Base-by-base conservation (phyloP, 2,329 filamentous ascomycete genomes). In the Parascedosporium putredinis region DNA sequence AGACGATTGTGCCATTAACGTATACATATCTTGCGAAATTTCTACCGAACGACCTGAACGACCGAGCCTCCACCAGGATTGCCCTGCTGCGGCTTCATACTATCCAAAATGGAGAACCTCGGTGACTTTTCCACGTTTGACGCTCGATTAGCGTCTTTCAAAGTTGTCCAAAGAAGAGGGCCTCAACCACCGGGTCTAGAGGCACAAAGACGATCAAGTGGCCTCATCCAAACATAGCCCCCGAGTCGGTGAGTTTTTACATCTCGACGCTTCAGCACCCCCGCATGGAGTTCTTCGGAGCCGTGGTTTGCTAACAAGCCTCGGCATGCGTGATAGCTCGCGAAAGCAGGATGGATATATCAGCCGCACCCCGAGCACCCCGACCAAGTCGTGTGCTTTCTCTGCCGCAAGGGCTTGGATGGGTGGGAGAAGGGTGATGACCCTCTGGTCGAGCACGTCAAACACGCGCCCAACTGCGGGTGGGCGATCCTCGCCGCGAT, bases 351-450 rank as follows among this genome's bases (percentile, higher is more conserved):
- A 33, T 95, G 98, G 69, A 93, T 84, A 68, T 97, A 88, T 68
- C 79, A 83, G 53, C 91, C 93, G 2, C 80, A 78, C 12, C 73
- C 79, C 47, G 76, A 79, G 44, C 86, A 82, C 60, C 83, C 83
- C 33, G 93, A 98, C 65, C 97, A 97, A 64, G 87, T 87, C 45
- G 78, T 81, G 57, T 98, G 93, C 65, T 97, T 94, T 65, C 74
- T 89, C 33, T 98, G 93, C 68, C 72, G 81, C 54, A 86, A 88
- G 62, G 80, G 83, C 50, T 75, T 98, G 10, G 89, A 94, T 62
- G 90, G 89, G 52, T 98, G 93, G 93, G 91, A 97, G 59, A 75
- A 83, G 34, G 81, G 83, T 20, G 93, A 98, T 62, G 79, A 88
- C 53, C 88, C 93, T 0, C 72, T 94, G 4, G 74, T 76, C 46